Base-by-base conservation (phyloP, 2,329 filamentous ascomycete species). In the Neopestalotiopsis rosae region DNA sequence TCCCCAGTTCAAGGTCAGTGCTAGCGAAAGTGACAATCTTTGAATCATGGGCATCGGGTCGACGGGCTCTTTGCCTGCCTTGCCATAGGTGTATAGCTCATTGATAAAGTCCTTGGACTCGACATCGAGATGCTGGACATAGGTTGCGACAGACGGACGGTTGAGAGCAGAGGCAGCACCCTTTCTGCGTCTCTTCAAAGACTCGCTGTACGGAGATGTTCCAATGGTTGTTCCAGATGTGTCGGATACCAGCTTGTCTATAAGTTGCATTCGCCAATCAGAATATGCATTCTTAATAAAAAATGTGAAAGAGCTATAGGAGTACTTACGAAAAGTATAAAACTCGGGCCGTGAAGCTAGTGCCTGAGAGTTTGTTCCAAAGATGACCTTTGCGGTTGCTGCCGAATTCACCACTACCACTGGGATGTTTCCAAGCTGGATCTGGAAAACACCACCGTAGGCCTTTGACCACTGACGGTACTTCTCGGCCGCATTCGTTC, bases 161-260 rank as follows among this genome's bases (percentile, higher is more conserved):
- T 95, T 95, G 28, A 95, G 85, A 0, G 93, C 92, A 0, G 92
- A 94, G 4, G 91, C 92, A 1, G 93, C 93, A 0, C 92, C 92
- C 82, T 94, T 95, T 71, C 93, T 88, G 12, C 92, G 88, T 30
- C 86, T 84, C 79, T 95, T 95, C 81, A 92, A 94, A 2, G 90
- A 93, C 65, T 94, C 92, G 71, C 95, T 92, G 91, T 93, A 96
- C 0, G 93, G 93, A 0, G 92, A 94, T 0, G 93, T 94, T 1
- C 93, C 93, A 70, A 96, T 94, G 0, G 93, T 95, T 79, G 94
- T 93, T 4, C 92, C 92, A 73, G 94, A 91, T 0, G 91, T 93
- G 42, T 86, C 89, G 1, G 92, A 94, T 2, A 94, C 91, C 3
- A 77, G 68, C 74, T 76, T 30, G 24, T 59, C 38, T 49, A 52